These are phyloP conservation scores for Fusarium sp. DNA, from an alignment of 2,329 filamentous ascomycete genomes.

Conservation along the genomic window DNA sequence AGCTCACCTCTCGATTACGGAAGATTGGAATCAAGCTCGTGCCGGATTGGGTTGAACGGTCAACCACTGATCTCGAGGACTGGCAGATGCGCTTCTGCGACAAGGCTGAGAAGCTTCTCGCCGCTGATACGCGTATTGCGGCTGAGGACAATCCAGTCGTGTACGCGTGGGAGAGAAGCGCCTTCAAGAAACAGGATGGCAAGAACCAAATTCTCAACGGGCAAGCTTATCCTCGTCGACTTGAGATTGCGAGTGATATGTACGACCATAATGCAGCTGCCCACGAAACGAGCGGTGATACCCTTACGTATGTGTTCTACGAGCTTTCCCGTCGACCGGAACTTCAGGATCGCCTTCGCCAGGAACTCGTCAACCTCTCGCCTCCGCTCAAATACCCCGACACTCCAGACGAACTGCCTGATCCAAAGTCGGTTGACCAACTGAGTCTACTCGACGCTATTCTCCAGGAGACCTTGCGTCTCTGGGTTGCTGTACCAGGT, in stretches of 20 bases:
- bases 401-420: neutral
- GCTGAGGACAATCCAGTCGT: neutral
- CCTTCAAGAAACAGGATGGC: neutral
- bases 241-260: constrained; percentile 16
- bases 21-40: constrained; percentile 15
- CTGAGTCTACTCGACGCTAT: constrained; percentile 6
- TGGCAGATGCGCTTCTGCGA: constrained; percentile 13
- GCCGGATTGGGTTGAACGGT: neutral
- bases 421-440: constrained; percentile 8
- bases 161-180: neutral
- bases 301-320: constrained; percentile 8
- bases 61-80: constrained; percentile 3
- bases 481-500: constrained; percentile 6
- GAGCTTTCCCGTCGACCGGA: constrained; percentile 7
- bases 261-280: constrained; percentile 12
- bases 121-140: neutral
- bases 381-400: neutral
- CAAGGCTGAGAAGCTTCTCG: neutral
- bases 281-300: constrained; percentile 7
- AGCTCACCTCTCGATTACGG: neutral
- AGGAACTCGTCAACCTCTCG: neutral
- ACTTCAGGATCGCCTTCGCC: constrained; percentile 3
- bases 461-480: constrained; percentile 7
- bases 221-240: neutral
- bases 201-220: neutral